Evolutionary conservation across 257 asterid species (phyloP), one percentile per base, ranked within the genome.

Genomic region (Scutellaria minor): DNA sequence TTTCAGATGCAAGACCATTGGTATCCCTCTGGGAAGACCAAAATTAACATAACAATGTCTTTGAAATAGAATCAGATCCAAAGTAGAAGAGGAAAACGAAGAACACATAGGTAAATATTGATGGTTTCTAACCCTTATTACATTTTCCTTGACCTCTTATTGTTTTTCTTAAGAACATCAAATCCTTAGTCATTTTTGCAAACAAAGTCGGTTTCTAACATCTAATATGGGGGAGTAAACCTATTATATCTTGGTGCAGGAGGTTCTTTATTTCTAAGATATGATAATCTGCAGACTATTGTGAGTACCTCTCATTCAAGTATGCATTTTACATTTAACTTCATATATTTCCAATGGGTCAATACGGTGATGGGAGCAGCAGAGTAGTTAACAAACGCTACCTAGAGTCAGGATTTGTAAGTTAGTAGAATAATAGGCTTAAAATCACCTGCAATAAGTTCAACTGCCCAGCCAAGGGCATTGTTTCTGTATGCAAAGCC

Each of bases 401-500:
- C 55, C 20, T 31, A 31, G 3, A 44, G 67, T 37, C 67, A 71
- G 54, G 35, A 41, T 14, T 52, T 24, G 60, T 45, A 13, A 53
- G 62, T 22, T 39, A 10, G 46, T 12, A 47, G 1, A 42, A 59
- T 48, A 53, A 68, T 50, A 57, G 51, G 67, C 39, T 12, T 50
- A 46, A 24, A 67, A 24, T 62, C 39, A 94, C 99, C 97, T 94
- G 99, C 77, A 94, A 79, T 57, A 94, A 74, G 77, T 93, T 86
- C 79, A 93, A 84, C 83, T 91, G 99, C 2, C 97, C 96, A 64
- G 97, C 87, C 83, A 91, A 85, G 67, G 99, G 80, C 79, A 98
- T 95, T 37, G 98, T 90, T 87, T 95, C 99, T 2, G 97, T 91
- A 85, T 94, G 99, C 79, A 94, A 78, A 47, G 96, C 83, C 78